These are phyloP conservation scores for Nicotiana noctiflora DNA, from an alignment of 257 asterid genomes.

Conservation along the genomic window DNA sequence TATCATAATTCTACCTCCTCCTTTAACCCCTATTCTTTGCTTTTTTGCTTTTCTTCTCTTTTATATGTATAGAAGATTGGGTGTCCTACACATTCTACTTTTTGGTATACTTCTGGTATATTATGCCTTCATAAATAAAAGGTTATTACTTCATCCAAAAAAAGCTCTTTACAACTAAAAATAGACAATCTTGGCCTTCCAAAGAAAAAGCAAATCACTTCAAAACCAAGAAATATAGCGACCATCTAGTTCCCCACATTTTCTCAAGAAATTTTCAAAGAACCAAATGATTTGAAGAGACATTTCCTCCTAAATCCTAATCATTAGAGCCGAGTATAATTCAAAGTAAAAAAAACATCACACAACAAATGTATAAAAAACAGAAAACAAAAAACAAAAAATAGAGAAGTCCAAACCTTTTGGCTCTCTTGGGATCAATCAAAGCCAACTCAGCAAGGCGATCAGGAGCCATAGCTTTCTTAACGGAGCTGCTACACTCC, in stretches of 20 bases:
- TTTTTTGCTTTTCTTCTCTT: too few species aligned
- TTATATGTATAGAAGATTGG: too few species aligned
- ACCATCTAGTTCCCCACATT: neutral
- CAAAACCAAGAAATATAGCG: neutral
- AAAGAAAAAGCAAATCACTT: neutral
- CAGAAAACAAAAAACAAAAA: neutral
- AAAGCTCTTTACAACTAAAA: neutral
- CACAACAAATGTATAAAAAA: neutral
- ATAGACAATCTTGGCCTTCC: neutral
- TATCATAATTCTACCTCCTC: neutral
- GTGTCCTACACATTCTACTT: too few species aligned
- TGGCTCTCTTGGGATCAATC: conserved; percentile 92
- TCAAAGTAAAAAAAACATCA: neutral
- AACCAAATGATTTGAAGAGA: neutral
- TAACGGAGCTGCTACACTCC: conserved; percentile 27
- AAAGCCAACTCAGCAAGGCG: conserved; percentile 72
- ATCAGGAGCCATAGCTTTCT: conserved; percentile 68
- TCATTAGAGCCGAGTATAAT: neutral
- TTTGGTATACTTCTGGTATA: too few species aligned
- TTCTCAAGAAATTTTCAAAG: neutral
- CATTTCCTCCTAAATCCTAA: neutral
- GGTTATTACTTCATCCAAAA: neutral
- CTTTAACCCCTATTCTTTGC: neutral
- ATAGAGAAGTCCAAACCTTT: conserved; percentile 47
- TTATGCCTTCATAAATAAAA: too few species aligned